phyloP scores from a whole-genome alignment of 352 stramenopile genomes.

The Halophytophthora polymorphica region DNA sequence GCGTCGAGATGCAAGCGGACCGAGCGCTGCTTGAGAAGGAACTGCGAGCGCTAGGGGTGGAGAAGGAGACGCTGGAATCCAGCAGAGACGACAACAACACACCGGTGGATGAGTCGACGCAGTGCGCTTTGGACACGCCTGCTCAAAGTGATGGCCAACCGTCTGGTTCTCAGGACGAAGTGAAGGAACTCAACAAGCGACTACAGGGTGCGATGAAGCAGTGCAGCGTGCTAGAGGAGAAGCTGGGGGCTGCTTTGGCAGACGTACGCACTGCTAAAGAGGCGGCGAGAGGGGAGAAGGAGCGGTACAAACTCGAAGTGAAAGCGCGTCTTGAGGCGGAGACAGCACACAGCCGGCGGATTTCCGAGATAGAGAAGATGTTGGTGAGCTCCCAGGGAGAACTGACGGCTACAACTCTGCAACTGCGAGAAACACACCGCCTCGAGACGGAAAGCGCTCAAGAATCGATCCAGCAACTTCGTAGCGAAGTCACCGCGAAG shows the following conservation, averaged over 20 bases:
- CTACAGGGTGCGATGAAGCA: slow-evolving; percentile 2
- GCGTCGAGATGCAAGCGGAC: slow-evolving; percentile 5
- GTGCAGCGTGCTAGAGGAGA: slow-evolving; percentile 8
- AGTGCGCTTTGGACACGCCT: slow-evolving; percentile 14
- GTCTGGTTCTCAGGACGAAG: slow-evolving; percentile 4
- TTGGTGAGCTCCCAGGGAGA: neutral
- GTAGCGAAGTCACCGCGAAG: slow-evolving; percentile 1
- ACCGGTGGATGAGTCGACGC: slow-evolving; percentile 7
- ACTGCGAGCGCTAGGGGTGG: slow-evolving; percentile 2
- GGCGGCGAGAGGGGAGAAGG: neutral
- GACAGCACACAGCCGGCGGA: neutral
- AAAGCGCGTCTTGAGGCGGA: slow-evolving; percentile 1
- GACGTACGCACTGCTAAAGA: slow-evolving; percentile 8
- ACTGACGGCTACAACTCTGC: neutral
- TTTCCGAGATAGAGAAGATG: slow-evolving; percentile 13
- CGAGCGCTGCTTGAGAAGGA: slow-evolving; percentile 18
- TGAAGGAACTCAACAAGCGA: slow-evolving; percentile 4
- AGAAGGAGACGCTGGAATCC: slow-evolving; percentile 4
- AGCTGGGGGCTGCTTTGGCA: slow-evolving; percentile 1
- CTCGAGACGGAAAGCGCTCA: slow-evolving; percentile 12
- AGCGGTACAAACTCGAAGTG: slow-evolving; percentile 2
- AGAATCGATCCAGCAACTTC: slow-evolving; percentile 10
- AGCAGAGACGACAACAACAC: neutral
- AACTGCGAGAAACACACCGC: slow-evolving; percentile 6
- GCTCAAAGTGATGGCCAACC: slow-evolving; percentile 6